Evolutionary conservation across 306 rosid species (phyloP).

Genomic region (Quercus suber): DNA sequence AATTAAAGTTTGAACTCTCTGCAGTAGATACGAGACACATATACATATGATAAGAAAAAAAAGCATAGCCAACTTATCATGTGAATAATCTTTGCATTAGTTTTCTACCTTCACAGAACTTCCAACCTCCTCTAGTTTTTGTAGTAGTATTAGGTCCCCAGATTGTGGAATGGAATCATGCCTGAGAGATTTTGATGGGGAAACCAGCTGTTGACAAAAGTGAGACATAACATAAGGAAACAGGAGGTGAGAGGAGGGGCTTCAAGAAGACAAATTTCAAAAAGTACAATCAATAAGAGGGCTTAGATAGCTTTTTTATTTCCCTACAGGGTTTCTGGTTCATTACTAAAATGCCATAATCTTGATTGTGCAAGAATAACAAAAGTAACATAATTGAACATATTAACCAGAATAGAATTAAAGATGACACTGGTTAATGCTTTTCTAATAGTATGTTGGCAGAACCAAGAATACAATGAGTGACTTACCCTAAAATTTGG

Average conservation of each 20-base stretch:
- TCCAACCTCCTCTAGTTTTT: conserved; percentile 92
- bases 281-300: conserved; percentile 4
- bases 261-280: not conserved
- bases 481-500: conserved; percentile 54
- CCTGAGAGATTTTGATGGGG: conserved; percentile 63
- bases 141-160: conserved; percentile 62
- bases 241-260: not conserved
- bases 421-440: not conserved
- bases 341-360: not conserved
- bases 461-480: not conserved
- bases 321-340: not conserved
- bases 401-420: not conserved
- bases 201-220: conserved; percentile 35
- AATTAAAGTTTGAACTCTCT: conserved; percentile 73
- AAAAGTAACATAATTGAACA: not conserved
- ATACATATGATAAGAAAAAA: conserved; percentile 25
- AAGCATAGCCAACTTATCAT: not conserved
- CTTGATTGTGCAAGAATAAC: conserved; percentile 4
- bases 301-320: conserved; percentile 4
- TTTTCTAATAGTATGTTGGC: not conserved
- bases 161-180: conserved; percentile 44
- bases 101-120: conserved; percentile 75
- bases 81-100: not conserved
- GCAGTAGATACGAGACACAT: conserved; percentile 28
- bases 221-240: not conserved